Evolutionary conservation across 768 basidiomycete genomes (phyloP), one percentile per base, ranked within the genome.

Genomic region (Boletus sp.): DNA sequence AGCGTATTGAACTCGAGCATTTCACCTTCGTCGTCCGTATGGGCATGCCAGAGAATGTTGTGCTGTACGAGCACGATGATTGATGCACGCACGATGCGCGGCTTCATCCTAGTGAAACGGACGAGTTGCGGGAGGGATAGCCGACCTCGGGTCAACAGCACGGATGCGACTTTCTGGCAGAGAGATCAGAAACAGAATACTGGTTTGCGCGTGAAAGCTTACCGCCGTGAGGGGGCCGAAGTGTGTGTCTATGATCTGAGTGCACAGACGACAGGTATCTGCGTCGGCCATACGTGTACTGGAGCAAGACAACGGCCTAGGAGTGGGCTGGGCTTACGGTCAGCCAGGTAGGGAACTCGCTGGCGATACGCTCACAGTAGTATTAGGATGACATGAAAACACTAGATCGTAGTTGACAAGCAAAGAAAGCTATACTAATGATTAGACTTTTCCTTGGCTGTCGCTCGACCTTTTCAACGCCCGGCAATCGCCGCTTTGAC

Each of bases 21-120:
- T 60, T 89, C 89, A 6, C 82, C 84, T 41, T 85, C 87, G n/a
- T 85, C 84, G 9, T 86, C 85, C 6, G 80, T 80, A 39, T 81
- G 80, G 9, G 87, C 82, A 67, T 94, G 91, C 90, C 93, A 94
- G 44, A 95, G 77, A 44, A 97, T 73, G 72, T 97, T 94, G 69
- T 98, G 95, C 68, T 98, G 95, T 17, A 95, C 80, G 52, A 98
- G 81, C 45, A 88, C 82, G 45, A 97, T 76, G 18, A 95, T 75
- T 18, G 84, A 80, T 29, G 86, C 85, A 52, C 89, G 84, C 14
- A 87, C 81, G 1, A 80, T 84, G 28, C 86, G 83, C 10, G 85
- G 80, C 64, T 84, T 88, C 29, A 92, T 71, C 30, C 75, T 77
- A 1, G 92, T 83, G 66, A 85, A 85, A 33, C 88, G 86, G 35